Evolutionary conservation across 441 rosid species (phyloP).

Genomic region (Pelargonium myrrhifolium): DNA sequence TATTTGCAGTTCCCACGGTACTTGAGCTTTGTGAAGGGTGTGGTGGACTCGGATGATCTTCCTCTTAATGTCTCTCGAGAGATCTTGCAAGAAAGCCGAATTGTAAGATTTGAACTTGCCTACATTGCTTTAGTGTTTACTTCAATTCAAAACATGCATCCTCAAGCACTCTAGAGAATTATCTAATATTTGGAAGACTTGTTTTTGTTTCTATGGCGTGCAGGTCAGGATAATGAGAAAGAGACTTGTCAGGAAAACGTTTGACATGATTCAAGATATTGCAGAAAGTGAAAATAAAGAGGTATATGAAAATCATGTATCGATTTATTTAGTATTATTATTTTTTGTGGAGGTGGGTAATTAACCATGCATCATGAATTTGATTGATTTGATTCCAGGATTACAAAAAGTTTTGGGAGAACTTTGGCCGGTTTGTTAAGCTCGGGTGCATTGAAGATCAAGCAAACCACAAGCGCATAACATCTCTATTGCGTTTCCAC

Average conservation of each 20-base stretch:
- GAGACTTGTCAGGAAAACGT: conserved; percentile 89
- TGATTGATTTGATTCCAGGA: conserved; percentile 44
- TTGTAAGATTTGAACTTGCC: conserved; percentile 39
- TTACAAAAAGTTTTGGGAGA: conserved; percentile 97
- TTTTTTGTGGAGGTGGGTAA: neutral
- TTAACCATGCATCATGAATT: neutral
- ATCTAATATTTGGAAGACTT: neutral
- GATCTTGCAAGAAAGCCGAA: conserved; percentile 93
- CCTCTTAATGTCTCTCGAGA: conserved; percentile 96
- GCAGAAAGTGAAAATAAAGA: conserved; percentile 82
- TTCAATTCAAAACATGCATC: neutral
- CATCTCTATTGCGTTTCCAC: conserved; percentile 70
- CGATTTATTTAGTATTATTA: conserved; percentile 4
- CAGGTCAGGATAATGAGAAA: conserved; percentile 93
- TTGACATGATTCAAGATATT: conserved; percentile 93
- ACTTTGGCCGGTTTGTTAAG: conserved; percentile 79
- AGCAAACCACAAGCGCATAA: conserved; percentile 85
- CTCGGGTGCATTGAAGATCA: conserved; percentile 92
- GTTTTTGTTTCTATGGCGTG: conserved; percentile 2
- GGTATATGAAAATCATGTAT: conserved; percentile 33
- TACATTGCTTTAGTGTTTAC: neutral
- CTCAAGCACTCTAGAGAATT: neutral
- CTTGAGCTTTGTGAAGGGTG: conserved; percentile 94
- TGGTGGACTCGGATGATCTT: conserved; percentile 90
- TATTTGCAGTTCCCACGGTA: conserved; percentile 79